phyloP scores from a whole-genome alignment of 2,329 filamentous ascomycete genomes.

The Fusarium chlamydosporum region DNA sequence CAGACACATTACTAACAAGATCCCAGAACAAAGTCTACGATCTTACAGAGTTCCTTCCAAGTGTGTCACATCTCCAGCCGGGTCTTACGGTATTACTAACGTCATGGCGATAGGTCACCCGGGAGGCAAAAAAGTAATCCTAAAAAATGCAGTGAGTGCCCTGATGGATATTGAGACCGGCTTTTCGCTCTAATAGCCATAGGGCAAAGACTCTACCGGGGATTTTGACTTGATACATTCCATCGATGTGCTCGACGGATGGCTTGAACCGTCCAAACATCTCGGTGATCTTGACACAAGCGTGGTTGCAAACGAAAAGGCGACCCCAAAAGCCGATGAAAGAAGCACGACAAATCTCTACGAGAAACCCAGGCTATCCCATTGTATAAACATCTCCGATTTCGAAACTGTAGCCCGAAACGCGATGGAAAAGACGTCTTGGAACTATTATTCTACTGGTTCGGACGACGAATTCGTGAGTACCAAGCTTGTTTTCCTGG shows the following conservation, averaged over 20 bases:
- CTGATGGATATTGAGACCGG: accelerated
- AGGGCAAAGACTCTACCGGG: conserved; percentile 32
- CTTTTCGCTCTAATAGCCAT: background rate
- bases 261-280: conserved; percentile 22
- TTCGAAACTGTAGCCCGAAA: conserved; percentile 21
- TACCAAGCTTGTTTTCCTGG: background rate
- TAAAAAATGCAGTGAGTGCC: conserved; percentile 27
- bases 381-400: conserved; percentile 23
- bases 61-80: background rate
- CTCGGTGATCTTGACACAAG: conserved; percentile 24
- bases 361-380: conserved; percentile 18
- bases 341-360: accelerated
- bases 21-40: conserved; percentile 25
- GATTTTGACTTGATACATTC: conserved; percentile 33
- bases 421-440: conserved; percentile 12
- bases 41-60: conserved; percentile 32
- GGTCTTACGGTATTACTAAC: background rate
- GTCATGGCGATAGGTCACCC: conserved; percentile 3
- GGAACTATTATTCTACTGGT: conserved; percentile 36
- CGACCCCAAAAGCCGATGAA: background rate
- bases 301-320: background rate
- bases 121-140: conserved; percentile 31
- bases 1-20: background rate
- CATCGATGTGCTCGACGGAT: conserved; percentile 27
- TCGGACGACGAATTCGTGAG: conserved; percentile 35